Evolutionary conservation across 768 basidiomycete genomes (phyloP).

Genomic region (Leccinum subgranulosum): DNA sequence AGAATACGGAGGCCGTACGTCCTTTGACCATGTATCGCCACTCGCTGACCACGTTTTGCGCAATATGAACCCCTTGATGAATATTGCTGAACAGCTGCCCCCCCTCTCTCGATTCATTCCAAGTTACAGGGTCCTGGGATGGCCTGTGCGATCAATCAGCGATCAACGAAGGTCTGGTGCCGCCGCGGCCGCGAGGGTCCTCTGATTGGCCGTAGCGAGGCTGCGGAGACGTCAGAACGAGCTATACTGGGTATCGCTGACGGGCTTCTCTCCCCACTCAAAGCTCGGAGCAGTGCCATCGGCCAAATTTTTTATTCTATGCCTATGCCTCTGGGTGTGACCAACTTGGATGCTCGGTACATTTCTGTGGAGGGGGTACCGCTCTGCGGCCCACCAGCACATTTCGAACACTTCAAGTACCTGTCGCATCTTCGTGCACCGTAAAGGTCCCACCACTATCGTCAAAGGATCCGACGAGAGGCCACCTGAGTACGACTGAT

Average conservation of each 20-base stretch:
- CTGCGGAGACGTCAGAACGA: constrained; percentile 3
- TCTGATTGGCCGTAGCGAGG: constrained; percentile 4
- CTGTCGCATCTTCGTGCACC: constrained; percentile 3
- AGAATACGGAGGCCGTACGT: constrained; percentile 9
- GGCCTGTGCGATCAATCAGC: constrained; percentile 9
- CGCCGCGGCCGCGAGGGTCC: constrained; percentile 14
- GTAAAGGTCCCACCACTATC: constrained; percentile 5
- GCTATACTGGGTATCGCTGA: neutral
- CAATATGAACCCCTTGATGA: neutral
- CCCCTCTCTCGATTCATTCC: neutral
- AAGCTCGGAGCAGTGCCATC: constrained; percentile 16
- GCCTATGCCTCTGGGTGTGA: neutral
- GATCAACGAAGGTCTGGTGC: constrained; percentile 6
- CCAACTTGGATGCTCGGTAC: neutral
- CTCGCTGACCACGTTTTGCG: neutral
- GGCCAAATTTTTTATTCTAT: constrained; percentile 1
- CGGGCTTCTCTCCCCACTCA: constrained; percentile 4
- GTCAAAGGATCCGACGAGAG: constrained; percentile 13
- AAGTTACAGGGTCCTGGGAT: neutral
- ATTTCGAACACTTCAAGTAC: neutral
- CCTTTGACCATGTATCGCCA: neutral
- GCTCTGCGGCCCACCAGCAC: neutral
- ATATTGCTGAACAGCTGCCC: neutral
- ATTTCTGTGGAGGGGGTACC: constrained; percentile 3
- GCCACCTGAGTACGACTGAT: neutral